phyloP scores from a whole-genome alignment of 1,284 basidiomycete genomes.

The Puccinia coronata region DNA sequence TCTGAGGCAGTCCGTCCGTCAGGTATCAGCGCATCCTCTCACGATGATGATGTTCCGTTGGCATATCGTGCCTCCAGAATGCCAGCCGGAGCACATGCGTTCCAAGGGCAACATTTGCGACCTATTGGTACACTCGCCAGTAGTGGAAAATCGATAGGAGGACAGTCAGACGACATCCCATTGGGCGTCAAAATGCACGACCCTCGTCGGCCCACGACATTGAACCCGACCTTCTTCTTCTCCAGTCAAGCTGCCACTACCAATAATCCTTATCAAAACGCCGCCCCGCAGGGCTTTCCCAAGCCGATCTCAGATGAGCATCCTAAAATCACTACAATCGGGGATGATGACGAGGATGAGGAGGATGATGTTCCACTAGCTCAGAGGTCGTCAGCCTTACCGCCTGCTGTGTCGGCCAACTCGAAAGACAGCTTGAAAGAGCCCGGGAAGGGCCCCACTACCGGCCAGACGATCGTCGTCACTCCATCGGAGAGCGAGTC shows the following conservation, averaged over 20 bases:
- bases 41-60: slow-evolving; percentile 41
- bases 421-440: background rate
- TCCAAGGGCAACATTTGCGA: background rate
- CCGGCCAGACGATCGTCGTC: slow-evolving; percentile 1
- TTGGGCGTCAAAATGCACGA: slow-evolving; percentile 22
- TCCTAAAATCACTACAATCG: background rate
- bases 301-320: background rate
- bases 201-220: background rate
- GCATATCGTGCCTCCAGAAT: slow-evolving; percentile 32
- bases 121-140: background rate
- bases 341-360: slow-evolving; percentile 34
- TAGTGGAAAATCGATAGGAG: slow-evolving; percentile 25
- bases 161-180: slow-evolving; percentile 35
- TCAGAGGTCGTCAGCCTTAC: slow-evolving; percentile 18
- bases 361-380: slow-evolving; percentile 46
- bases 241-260: background rate
- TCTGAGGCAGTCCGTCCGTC: background rate
- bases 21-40: background rate
- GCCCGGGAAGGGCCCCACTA: background rate
- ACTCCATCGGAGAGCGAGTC: background rate
- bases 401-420: background rate
- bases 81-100: background rate
- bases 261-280: slow-evolving; percentile 17
- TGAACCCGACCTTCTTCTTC: slow-evolving; percentile 26
- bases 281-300: background rate